These are phyloP conservation scores for Neurospora terricola DNA, from an alignment of 495 filamentous ascomycete genomes.

Conservation along the genomic window DNA sequence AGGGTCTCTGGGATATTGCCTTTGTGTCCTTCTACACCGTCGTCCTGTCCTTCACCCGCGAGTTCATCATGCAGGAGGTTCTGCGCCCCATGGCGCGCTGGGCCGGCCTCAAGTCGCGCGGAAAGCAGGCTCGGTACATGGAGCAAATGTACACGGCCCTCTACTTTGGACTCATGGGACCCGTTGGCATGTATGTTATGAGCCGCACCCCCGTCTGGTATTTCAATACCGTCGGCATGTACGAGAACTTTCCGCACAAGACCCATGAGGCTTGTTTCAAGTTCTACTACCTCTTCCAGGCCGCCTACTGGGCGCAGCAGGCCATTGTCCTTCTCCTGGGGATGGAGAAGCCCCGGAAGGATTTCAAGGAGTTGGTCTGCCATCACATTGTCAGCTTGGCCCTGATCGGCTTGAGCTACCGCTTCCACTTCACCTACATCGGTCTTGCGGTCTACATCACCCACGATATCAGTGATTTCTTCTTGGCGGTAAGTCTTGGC, in stretches of 20 bases:
- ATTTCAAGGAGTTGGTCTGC: conserved; percentile 88
- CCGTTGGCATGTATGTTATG: conserved; percentile 90
- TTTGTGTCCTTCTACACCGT: conserved; percentile 88
- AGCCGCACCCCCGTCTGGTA: conserved; percentile 88
- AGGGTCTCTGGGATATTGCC: conserved; percentile 72
- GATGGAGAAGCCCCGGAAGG: conserved; percentile 92
- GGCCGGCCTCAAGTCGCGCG: conserved; percentile 59
- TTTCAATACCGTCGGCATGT: conserved; percentile 87
- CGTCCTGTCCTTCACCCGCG: conserved; percentile 84
- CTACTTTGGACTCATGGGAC: conserved; percentile 81
- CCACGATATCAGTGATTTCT: conserved; percentile 93
- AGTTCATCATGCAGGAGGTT: conserved; percentile 92
- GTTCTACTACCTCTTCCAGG: conserved; percentile 93
- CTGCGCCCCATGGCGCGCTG: conserved; percentile 67
- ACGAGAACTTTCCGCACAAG: conserved; percentile 80
- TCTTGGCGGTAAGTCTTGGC: conserved; percentile 68
- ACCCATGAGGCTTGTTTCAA: conserved; percentile 84
- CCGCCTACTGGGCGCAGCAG: conserved; percentile 94
- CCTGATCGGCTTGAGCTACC: conserved; percentile 84
- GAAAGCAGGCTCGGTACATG: conserved; percentile 89
- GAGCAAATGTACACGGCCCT: conserved; percentile 97
- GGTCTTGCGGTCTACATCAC: conserved; percentile 96
- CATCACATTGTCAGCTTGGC: conserved; percentile 89
- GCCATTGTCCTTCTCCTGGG: conserved; percentile 79
- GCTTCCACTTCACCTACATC: conserved; percentile 97